These are phyloP conservation scores for Hypoxylon perforatum DNA, from an alignment of 495 filamentous ascomycete species.

Conservation along the genomic window DNA sequence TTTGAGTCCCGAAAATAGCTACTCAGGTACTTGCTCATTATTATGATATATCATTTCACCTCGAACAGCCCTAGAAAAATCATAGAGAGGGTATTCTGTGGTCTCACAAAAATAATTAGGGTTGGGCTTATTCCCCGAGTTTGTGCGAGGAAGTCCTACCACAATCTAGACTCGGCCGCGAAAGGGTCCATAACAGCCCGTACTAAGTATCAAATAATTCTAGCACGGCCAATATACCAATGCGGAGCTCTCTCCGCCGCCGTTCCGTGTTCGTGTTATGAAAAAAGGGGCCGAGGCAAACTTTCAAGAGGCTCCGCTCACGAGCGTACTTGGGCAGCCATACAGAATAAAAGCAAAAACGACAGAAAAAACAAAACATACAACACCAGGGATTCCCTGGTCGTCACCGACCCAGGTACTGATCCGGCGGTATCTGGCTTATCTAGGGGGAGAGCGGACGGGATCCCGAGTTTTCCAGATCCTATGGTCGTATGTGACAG, in stretches of 20 bases:
- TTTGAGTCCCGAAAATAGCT: neutral
- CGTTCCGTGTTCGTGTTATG: neutral
- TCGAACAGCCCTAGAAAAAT: neutral
- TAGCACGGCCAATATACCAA: neutral
- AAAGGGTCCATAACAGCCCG: neutral
- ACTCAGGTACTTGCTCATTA: neutral
- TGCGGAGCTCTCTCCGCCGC: neutral
- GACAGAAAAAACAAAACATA: constrained; percentile 39
- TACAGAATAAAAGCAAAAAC: no score
- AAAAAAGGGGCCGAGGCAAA: neutral
- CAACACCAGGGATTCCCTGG: constrained; percentile 59
- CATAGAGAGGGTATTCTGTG: no score
- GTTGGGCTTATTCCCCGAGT: neutral
- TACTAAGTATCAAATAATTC: neutral
- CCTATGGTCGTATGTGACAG: constrained; percentile 60
- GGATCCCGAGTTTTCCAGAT: constrained; percentile 58
- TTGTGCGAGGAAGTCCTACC: neutral
- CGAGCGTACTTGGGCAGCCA: no score
- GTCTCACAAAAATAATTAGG: no score
- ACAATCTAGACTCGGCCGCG: neutral
- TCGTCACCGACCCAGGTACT: constrained; percentile 64
- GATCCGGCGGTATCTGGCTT: constrained; percentile 50
- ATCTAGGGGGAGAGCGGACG: constrained; percentile 60
- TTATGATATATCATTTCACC: neutral
- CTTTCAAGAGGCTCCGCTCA: no score